Evolutionary conservation across 768 basidiomycete genomes (phyloP), one percentile per base, ranked within the genome.

Genomic region (Pleurotus citrinopileatus): DNA sequence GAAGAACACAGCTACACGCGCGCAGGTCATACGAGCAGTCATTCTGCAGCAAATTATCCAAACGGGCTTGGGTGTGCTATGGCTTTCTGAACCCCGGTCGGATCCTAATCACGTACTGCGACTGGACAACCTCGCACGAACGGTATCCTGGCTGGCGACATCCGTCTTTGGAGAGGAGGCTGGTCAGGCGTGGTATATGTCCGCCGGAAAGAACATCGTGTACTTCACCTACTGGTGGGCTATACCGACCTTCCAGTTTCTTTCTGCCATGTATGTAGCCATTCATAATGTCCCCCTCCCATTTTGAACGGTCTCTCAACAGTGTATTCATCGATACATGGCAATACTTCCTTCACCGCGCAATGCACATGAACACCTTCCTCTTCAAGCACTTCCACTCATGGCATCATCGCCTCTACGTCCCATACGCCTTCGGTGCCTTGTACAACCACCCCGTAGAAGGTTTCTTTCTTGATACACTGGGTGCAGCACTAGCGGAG

Each of bases 371-470:
- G 61, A 92, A 91, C 75, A 89, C 85, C 60, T 98, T 82, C 70
- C 77, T 98, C 27, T 99, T 96, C 74, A 89, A 84, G 59, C 84
- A 91, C 51, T 77, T 98, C 59, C 97, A 99, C 69, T 93, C 92
- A 0, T 86, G 88, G 70, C 97, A 99, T 69, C 97, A 99, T 67
- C 81, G 94, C 7, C 84, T 99, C 6, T 96, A 98, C 66, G 94
- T 96, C 5, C 95, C 97, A 1, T 98, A 97, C 65, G 93, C 97
- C 0, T 99, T 89, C 63, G 97, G 97, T 15, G 89, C 97, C 17
- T 76, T 98, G 3, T 99, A 99, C 78, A 99, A 98, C 69, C 96
- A 98, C 67, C 95, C 95, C 0, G 61, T 98, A 29, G 97, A 99
- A 66, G 97, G 95, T 1, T 87, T 99, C 65, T 57, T 96, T 1